phyloP scores from a whole-genome alignment of 331 rosid genomes.

The Acacia concinna region DNA sequence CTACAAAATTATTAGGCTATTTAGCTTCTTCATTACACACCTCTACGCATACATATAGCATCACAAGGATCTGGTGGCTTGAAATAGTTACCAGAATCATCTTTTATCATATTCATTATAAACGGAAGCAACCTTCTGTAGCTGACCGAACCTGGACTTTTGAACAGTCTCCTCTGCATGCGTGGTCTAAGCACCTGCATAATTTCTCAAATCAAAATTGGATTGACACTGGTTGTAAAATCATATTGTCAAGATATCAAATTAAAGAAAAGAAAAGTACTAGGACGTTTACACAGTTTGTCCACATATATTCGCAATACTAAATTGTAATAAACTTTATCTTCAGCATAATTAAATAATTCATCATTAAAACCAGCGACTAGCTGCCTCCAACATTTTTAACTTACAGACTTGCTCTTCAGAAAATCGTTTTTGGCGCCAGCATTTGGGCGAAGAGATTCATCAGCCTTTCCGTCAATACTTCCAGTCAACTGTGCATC shows the following conservation, averaged over 20 bases:
- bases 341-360: background rate
- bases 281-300: background rate
- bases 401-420: slow-evolving; percentile 46
- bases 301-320: background rate
- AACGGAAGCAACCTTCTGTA: slow-evolving; percentile 71
- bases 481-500: background rate
- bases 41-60: background rate
- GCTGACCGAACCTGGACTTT: slow-evolving; percentile 68
- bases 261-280: background rate
- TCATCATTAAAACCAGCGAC: background rate
- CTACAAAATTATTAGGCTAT: slow-evolving; percentile 34
- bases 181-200: slow-evolving; percentile 60
- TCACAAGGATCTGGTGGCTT: background rate
- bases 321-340: background rate
- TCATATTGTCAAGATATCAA: background rate
- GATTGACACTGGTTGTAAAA: background rate
- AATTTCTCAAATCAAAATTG: slow-evolving; percentile 24
- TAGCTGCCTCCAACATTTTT: background rate
- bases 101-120: slow-evolving; percentile 41
- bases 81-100: slow-evolving; percentile 36
- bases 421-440: slow-evolving; percentile 11
- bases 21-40: slow-evolving; percentile 18
- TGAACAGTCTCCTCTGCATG: slow-evolving; percentile 59
- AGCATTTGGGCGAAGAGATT: background rate
- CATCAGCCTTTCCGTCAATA: background rate